Base-by-base conservation (phyloP, 2,329 filamentous ascomycete genomes). In the Xylaria sp. region DNA sequence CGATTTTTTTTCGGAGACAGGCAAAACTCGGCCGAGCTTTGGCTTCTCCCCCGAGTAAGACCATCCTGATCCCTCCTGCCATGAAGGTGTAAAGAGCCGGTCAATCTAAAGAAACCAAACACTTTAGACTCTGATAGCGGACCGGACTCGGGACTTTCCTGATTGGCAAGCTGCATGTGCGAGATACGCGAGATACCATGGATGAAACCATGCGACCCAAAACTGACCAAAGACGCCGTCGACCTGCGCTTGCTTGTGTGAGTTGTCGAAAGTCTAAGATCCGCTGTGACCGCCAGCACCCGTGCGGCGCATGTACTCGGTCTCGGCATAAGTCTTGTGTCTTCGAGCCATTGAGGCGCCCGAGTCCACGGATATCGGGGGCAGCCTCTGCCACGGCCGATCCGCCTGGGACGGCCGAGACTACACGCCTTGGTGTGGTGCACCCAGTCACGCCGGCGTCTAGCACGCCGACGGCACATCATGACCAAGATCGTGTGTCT, bases 261-360 rank as follows among this genome's bases (percentile, higher is more conserved):
- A 76, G 69, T 51, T 91, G 89, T 74, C 82, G 89, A 52, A 84
- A 80, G 65, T 86, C 88, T 50, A 91, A 91, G 77, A 86, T 91
- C 67, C 84, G 85, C 56, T 91, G 89, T 74, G 86, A 91, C 74
- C 85, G 87, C 58, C 84, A 85, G 67, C 78, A 80, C 7, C 89
- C 89, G 0, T 91, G 89, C 73, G 84, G 81, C 68, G 88, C 89
- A 67, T 91, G 89, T 74, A 68, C 85, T n/a, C 85, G 85, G 71
- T 86, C 87, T 25, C 84, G 84, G 71, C 86, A 85, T 50, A 81
- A 84, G 6, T 81, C 82, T 23, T 91, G 89, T 73, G 82, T 86
- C 1, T 91, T 75, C 66, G 75, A 78, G 60, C 52, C 73, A 10
- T 13, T 12, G 15, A 48, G 51, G 2, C 23, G 54, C n/a, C 55